These are phyloP conservation scores for Plantago lanceolata DNA, from an alignment of 305 asterid genomes.

Conservation along the genomic window DNA sequence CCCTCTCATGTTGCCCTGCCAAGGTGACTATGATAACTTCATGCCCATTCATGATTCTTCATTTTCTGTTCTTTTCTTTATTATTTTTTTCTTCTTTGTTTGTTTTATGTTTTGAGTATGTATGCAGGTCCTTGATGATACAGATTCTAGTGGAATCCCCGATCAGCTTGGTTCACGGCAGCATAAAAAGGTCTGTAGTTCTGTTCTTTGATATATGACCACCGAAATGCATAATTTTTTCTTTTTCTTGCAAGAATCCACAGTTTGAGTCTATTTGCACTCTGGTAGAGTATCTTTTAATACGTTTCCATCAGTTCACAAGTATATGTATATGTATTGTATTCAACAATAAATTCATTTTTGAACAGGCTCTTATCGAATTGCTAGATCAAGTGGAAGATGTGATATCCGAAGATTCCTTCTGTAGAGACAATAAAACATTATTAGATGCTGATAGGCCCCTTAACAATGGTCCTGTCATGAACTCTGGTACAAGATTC, in stretches of 20 bases:
- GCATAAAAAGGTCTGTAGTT: slow-evolving; percentile 6
- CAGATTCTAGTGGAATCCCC: slow-evolving; percentile 6
- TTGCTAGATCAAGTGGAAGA: slow-evolving; percentile 93
- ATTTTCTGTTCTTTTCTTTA: slow-evolving; percentile 24
- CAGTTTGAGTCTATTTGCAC: background rate
- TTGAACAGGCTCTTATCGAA: slow-evolving; percentile 77
- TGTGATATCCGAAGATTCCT: slow-evolving; percentile 64
- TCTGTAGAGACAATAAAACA: slow-evolving; percentile 32
- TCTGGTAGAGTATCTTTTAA: background rate
- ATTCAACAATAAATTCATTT: slow-evolving; percentile 16
- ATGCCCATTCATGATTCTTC: background rate
- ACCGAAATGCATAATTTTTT: too few relatives aligned
- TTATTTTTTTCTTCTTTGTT: background rate
- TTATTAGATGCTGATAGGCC: slow-evolving; percentile 36
- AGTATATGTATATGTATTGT: slow-evolving; percentile 15
- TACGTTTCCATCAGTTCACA: slow-evolving; percentile 15
- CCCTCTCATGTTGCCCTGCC: slow-evolving; percentile 62
- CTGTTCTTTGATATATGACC: too few relatives aligned
- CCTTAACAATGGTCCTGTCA: slow-evolving; percentile 35
- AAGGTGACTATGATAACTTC: slow-evolving; percentile 45
- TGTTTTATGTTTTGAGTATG: background rate
- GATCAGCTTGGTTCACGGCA: slow-evolving; percentile 12
- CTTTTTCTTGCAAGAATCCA: too few relatives aligned
- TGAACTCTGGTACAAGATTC: slow-evolving; percentile 24
- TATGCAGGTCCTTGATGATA: background rate